Evolutionary conservation across 1,284 basidiomycete genomes (phyloP).

Genomic region (Cryptococcus sp.): DNA sequence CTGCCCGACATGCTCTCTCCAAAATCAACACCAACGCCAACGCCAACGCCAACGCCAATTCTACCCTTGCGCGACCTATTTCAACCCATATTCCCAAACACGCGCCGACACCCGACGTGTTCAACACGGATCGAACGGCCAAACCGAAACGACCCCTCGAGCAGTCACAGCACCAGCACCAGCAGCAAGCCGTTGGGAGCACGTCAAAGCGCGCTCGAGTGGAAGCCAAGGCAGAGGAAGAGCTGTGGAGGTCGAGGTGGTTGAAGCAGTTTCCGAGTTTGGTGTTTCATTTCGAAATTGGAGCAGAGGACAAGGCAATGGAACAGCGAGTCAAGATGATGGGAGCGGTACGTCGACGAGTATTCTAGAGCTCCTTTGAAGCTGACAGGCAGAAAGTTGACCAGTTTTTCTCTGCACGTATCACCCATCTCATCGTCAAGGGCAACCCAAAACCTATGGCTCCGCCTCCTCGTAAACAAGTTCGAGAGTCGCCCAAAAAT

Average conservation of each 20-base stretch:
- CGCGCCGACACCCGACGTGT: not conserved
- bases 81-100: not conserved
- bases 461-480: slow-evolving; percentile 10
- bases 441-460: slow-evolving; percentile 34
- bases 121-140: no score
- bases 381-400: slow-evolving; percentile 58
- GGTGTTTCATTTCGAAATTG: slow-evolving; percentile 71
- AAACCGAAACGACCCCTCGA: no score
- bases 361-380: not conserved
- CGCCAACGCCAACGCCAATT: no score
- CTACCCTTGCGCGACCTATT: no score
- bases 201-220: slow-evolving; percentile 1
- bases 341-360: slow-evolving; percentile 64
- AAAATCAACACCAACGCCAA: slow-evolving; percentile 6
- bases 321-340: slow-evolving; percentile 58
- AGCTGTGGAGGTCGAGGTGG: slow-evolving; percentile 78
- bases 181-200: no score
- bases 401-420: slow-evolving; percentile 75
- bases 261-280: slow-evolving; percentile 73
- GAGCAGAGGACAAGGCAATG: slow-evolving; percentile 53
- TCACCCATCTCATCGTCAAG: slow-evolving; percentile 71
- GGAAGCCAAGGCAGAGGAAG: slow-evolving; percentile 48
- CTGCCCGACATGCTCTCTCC: slow-evolving; percentile 1
- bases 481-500: slow-evolving; percentile 26
- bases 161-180: no score